phyloP scores from a whole-genome alignment of 768 basidiomycete genomes.

The Kwoniella shandongensis region DNA sequence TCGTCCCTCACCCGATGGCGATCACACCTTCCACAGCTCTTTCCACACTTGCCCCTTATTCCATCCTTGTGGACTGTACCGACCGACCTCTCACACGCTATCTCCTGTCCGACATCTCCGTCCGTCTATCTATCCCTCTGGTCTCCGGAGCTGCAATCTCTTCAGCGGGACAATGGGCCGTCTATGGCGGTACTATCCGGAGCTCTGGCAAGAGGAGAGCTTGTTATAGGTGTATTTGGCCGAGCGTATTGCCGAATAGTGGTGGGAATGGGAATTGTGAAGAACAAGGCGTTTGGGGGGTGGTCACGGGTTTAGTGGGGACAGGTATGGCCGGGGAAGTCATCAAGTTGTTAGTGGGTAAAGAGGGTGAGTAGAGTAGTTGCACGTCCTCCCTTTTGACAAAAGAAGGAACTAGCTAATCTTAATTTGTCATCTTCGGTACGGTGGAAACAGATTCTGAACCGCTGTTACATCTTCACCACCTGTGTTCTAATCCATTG shows the following conservation, averaged over 20 bases:
- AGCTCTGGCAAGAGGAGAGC: slow-evolving; percentile 65
- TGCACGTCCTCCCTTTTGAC: not conserved
- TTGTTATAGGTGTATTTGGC: slow-evolving; percentile 93
- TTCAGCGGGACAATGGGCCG: slow-evolving; percentile 54
- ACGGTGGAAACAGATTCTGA: slow-evolving; percentile 40
- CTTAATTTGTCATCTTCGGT: not conserved
- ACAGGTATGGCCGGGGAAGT: slow-evolving; percentile 85
- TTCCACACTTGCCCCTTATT: slow-evolving; percentile 63
- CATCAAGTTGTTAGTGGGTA: slow-evolving; percentile 71
- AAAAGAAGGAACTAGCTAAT: not conserved
- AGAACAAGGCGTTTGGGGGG: slow-evolving; percentile 83
- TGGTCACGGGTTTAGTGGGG: slow-evolving; percentile 85
- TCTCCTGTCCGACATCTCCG: slow-evolving; percentile 82
- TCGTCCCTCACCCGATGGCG: slow-evolving; percentile 62
- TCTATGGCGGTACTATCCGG: slow-evolving; percentile 40
- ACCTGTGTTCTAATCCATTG: slow-evolving; percentile 66
- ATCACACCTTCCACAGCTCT: slow-evolving; percentile 61
- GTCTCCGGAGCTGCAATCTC: slow-evolving; percentile 85
- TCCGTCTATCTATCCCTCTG: slow-evolving; percentile 72
- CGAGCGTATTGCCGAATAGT: slow-evolving; percentile 64
- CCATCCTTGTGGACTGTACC: slow-evolving; percentile 87
- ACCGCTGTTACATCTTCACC: slow-evolving; percentile 71
- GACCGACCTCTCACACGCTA: slow-evolving; percentile 92
- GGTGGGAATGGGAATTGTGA: slow-evolving; percentile 74
- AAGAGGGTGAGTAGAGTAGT: slow-evolving; percentile 58